phyloP scores from a whole-genome alignment of 805 yeast genomes.

The Suhomyces sp. region DNA sequence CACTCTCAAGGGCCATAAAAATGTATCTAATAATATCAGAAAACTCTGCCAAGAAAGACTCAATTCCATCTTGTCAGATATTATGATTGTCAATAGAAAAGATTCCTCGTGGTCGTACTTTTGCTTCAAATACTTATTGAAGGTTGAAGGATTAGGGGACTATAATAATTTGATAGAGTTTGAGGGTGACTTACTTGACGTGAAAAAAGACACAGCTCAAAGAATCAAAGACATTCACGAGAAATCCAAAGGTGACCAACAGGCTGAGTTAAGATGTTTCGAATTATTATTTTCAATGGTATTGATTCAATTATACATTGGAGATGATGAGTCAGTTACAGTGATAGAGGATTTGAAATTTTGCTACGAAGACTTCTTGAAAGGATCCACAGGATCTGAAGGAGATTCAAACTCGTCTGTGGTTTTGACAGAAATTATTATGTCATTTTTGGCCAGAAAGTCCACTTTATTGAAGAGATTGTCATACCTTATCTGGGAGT shows the following conservation, averaged over 20 bases:
- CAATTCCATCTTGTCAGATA: slow-evolving; percentile 62
- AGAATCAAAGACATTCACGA: slow-evolving; percentile 37
- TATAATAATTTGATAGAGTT: slow-evolving; percentile 33
- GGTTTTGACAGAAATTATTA: slow-evolving; percentile 42
- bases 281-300: slow-evolving; percentile 77
- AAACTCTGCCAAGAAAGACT: slow-evolving; percentile 58
- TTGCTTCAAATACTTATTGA: slow-evolving; percentile 40
- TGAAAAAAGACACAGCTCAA: slow-evolving; percentile 49
- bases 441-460: slow-evolving; percentile 43
- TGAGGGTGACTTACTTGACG: slow-evolving; percentile 55
- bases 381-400: slow-evolving; percentile 26
- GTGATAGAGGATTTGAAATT: slow-evolving; percentile 69
- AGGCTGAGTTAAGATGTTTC: slow-evolving; percentile 57
- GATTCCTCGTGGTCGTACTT: slow-evolving; percentile 62
- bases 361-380: slow-evolving; percentile 50
- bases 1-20: slow-evolving; percentile 13
- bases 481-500: slow-evolving; percentile 40
- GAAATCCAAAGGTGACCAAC: slow-evolving; percentile 20
- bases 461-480: slow-evolving; percentile 37
- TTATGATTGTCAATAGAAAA: slow-evolving; percentile 44
- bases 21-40: slow-evolving; percentile 34
- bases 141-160: slow-evolving; percentile 21
- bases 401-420: slow-evolving; percentile 31
- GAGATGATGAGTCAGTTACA: slow-evolving; percentile 72
- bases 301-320: slow-evolving; percentile 71